phyloP scores from a whole-genome alignment of 768 basidiomycete genomes.

The Tricholoma hemisulphureum region DNA sequence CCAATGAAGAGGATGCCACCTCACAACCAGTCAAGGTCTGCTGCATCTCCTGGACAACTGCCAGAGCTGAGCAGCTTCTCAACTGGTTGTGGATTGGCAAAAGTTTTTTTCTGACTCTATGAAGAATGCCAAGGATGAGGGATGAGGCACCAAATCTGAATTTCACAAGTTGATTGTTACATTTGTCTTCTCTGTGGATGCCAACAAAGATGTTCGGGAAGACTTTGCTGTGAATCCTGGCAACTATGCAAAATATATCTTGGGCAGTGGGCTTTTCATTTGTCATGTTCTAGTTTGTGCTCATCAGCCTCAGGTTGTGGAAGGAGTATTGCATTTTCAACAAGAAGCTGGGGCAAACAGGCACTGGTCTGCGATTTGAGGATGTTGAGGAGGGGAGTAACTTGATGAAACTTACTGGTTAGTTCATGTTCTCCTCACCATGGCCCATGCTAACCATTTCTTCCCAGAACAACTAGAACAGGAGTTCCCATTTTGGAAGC shows the following conservation, averaged over 20 bases:
- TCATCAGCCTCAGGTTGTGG: background rate
- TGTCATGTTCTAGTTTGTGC: background rate
- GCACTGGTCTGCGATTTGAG: background rate
- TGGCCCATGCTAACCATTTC: background rate
- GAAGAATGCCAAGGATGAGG: background rate
- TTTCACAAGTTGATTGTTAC: background rate
- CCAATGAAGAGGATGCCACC: background rate
- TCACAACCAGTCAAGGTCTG: background rate
- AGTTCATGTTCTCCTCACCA: background rate
- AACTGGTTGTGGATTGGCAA: background rate
- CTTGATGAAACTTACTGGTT: background rate
- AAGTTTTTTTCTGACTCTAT: background rate
- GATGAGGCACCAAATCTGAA: background rate
- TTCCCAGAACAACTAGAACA: background rate
- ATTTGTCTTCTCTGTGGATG: background rate
- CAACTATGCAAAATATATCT: background rate
- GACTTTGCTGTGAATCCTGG: background rate
- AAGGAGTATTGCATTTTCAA: background rate
- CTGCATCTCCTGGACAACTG: background rate
- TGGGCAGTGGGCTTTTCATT: background rate
- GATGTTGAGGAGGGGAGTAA: background rate
- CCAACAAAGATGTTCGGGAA: background rate
- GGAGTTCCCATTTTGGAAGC: background rate
- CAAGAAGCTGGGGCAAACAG: background rate
- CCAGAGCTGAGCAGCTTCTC: background rate